These are phyloP conservation scores for Syncephalastrum contaminatum DNA, from an alignment of 371 early-diverging fungal genomes.

Conservation along the genomic window DNA sequence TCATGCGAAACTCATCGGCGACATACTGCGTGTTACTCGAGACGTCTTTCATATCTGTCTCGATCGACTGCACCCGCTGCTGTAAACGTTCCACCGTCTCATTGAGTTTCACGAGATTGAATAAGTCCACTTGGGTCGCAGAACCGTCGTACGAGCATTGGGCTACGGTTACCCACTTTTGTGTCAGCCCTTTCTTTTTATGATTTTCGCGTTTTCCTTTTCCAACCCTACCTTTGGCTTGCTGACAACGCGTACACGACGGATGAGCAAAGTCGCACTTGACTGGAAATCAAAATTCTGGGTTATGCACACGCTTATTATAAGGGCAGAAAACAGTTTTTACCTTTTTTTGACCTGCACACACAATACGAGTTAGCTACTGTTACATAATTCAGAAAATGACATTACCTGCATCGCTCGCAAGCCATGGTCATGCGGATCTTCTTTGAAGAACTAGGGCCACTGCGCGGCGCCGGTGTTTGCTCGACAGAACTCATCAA, in stretches of 20 bases:
- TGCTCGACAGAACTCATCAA: slow-evolving; percentile 2
- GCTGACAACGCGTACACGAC: slow-evolving; percentile 41
- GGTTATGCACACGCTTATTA: not conserved
- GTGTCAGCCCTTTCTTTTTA: slow-evolving; percentile 6
- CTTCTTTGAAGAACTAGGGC: slow-evolving; percentile 29
- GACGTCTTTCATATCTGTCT: slow-evolving; percentile 21
- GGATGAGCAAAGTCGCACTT: slow-evolving; percentile 58
- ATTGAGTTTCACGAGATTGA: slow-evolving; percentile 29
- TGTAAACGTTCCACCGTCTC: slow-evolving; percentile 28
- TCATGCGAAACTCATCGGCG: slow-evolving; percentile 20
- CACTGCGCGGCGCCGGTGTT: not conserved
- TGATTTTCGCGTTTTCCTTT: not conserved
- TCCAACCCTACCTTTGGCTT: slow-evolving; percentile 36
- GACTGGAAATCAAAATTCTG: slow-evolving; percentile 21
- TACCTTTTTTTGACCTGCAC: slow-evolving; percentile 14
- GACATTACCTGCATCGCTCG: slow-evolving; percentile 49
- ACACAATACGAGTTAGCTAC: not conserved
- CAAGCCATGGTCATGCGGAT: slow-evolving; percentile 57
- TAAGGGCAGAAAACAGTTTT: not conserved
- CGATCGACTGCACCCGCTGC: slow-evolving; percentile 26
- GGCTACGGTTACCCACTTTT: slow-evolving; percentile 5
- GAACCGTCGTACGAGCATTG: slow-evolving; percentile 30
- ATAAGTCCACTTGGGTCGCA: slow-evolving; percentile 33
- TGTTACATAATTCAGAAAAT: not conserved
- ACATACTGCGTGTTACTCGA: slow-evolving; percentile 19